A percentile compares a stretch with the other conserved stretches of the same genome.
These are phyloP conservation scores for Colletotrichum incanum DNA, from an alignment of 2,329 filamentous ascomycete genomes.

Conservation along the genomic window DNA sequence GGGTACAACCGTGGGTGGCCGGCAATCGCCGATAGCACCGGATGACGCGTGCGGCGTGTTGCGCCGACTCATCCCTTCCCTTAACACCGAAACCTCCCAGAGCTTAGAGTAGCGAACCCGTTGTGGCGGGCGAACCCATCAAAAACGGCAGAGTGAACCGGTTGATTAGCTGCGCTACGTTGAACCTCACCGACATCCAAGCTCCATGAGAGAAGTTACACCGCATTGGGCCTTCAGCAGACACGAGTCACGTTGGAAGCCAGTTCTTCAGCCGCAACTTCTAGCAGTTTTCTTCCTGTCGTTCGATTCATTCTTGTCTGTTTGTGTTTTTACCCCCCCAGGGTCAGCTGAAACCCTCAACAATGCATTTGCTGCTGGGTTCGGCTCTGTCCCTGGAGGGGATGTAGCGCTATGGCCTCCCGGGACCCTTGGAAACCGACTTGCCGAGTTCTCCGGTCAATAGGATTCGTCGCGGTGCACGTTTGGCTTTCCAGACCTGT, in stretches of 20 bases:
- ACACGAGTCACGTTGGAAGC: too few relatives aligned
- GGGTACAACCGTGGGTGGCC: background rate
- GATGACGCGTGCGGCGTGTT: slow-evolving; percentile 4
- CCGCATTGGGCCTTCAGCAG: background rate
- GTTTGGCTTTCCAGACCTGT: slow-evolving; percentile 10
- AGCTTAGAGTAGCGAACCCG: background rate
- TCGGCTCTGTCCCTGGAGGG: background rate
- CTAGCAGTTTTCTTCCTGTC: background rate
- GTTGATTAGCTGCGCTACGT: background rate
- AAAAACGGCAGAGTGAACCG: background rate
- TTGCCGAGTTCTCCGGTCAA: background rate
- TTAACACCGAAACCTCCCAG: background rate
- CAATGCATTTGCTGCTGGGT: background rate
- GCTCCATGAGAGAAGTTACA: background rate
- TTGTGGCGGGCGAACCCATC: background rate
- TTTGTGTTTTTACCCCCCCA: background rate
- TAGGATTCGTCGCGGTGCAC: slow-evolving; percentile 12
- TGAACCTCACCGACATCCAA: background rate
- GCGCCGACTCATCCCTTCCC: background rate
- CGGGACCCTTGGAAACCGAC: background rate
- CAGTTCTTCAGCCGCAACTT: background rate
- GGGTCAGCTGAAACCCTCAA: background rate
- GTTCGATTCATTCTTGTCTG: background rate
- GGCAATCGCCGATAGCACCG: slow-evolving; percentile 9
- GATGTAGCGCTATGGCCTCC: background rate